phyloP scores from a whole-genome alignment of 169 alveolate species.

The Plasmodium vinckei region DNA sequence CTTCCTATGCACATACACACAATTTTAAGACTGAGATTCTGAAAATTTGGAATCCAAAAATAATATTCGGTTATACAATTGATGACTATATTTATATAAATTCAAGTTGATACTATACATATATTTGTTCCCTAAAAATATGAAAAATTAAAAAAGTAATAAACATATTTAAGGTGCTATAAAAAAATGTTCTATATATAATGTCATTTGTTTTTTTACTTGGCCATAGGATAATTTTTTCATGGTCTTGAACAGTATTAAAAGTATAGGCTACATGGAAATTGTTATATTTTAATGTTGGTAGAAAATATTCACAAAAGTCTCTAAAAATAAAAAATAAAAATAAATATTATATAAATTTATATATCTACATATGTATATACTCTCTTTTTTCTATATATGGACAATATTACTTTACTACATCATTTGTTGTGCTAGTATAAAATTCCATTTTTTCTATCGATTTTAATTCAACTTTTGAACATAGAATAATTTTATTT shows the following conservation, averaged over 20 bases:
- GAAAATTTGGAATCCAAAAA: constrained; percentile 30
- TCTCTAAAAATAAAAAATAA: constrained; percentile 12
- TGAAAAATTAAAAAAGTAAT: constrained; percentile 11
- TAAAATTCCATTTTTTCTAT: constrained; percentile 55
- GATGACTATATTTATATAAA: constrained; percentile 56
- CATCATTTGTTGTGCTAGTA: constrained; percentile 13
- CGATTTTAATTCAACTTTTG: constrained; percentile 29
- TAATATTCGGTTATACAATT: constrained; percentile 35
- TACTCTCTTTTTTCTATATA: background rate
- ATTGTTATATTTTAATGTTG: constrained; percentile 35
- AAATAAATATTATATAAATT: background rate
- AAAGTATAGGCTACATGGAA: constrained; percentile 18
- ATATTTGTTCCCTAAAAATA: constrained; percentile 27
- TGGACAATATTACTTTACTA: constrained; percentile 21
- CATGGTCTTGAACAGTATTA: constrained; percentile 10
- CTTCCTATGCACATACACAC: too few relatives aligned
- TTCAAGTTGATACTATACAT: constrained; percentile 23
- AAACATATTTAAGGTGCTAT: background rate
- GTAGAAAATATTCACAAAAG: constrained; percentile 40
- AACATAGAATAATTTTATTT: constrained; percentile 40
- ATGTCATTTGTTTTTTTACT: constrained; percentile 10
- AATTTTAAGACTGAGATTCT: background rate
- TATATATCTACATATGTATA: background rate
- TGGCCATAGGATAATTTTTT: constrained; percentile 23
- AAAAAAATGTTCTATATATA: background rate